Evolutionary conservation across 2,329 filamentous ascomycete species (phyloP), one percentile per base, ranked within the genome.

Genomic region (Didymella segeticola): DNA sequence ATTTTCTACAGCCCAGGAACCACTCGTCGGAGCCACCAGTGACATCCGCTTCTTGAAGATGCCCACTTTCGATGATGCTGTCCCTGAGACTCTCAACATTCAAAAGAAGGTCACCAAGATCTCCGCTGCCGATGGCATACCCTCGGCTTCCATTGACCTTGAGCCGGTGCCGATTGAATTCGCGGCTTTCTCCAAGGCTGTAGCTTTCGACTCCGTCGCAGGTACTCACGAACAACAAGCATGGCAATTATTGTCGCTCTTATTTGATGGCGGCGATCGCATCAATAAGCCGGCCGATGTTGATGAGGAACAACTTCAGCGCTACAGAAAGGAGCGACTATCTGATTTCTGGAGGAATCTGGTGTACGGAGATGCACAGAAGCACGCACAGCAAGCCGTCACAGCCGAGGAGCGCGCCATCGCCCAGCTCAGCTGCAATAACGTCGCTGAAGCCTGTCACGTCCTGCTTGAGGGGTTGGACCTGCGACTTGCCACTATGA

Each of bases 161-260:
- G 71, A 76, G 5, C 77, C 81, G 51, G 75, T 74, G 2, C 79
- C 86, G 37, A 75, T 79, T n/a, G 76, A 78, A 1, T 81, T 87
- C 53, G 78, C 78, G 14, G 74, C 80, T 9, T 78, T 86, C 50
- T 79, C 79, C 22, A 73, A 78, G 45, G 67, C 72, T 15, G 73
- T 76, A 11, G 66, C 75, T 33, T 75, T 56, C 27, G 68, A 71
- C 26, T 75, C 75, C 5, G 57, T 66, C 3, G 70, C 70, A 47
- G 75, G 76, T 12, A 55, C 58, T 17, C 85, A 91, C 52, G 91
- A 96, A 74, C 85, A 86, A 66, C 80, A 86, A 12, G 86, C 95
- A 1, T 99, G 96, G 95, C 84, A 91, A 56, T 80, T 99, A 29
- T 88, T 91, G 1, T 89, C 90, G 52, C 87, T 97, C 30, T 82